Conservation (phyloP, 805 yeast species). For the Pachysolen tannophilus region DNA sequence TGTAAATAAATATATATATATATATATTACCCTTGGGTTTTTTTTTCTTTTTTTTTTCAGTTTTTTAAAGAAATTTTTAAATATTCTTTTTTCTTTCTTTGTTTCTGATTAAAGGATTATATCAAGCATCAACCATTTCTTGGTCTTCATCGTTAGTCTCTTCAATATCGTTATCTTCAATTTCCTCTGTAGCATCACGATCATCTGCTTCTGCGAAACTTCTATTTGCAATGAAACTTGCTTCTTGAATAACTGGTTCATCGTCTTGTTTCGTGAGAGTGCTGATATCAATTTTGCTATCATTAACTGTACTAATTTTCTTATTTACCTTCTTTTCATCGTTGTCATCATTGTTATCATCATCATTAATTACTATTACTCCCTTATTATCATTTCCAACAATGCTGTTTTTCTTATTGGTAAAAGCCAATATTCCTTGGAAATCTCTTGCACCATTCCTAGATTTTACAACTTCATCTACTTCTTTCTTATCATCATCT, state of each 20-base stretch:
- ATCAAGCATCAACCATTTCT: conserved; percentile 8
- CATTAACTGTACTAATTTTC: background rate
- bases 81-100: background rate
- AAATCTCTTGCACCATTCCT: background rate
- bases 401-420: conserved; percentile 1
- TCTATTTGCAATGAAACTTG: background rate
- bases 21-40: too few relatives aligned
- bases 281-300: too few relatives aligned
- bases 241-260: background rate
- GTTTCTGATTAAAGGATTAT: background rate
- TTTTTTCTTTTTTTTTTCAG: conserved; percentile 7
- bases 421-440: conserved; percentile 7
- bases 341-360: conserved; percentile 13
- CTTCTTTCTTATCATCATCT: background rate
- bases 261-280: too few relatives aligned
- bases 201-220: conserved; percentile 1
- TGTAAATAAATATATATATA: background rate
- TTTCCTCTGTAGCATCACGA: too few relatives aligned
- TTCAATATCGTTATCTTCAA: background rate
- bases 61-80: conserved; percentile 1
- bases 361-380: conserved; percentile 4
- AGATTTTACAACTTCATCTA: background rate
- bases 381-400: background rate
- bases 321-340: conserved; percentile 6
- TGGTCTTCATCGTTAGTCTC: conserved; percentile 7